Evolutionary conservation across 2,329 filamentous ascomycete species (phyloP).

Genomic region (Cadophora malorum): DNA sequence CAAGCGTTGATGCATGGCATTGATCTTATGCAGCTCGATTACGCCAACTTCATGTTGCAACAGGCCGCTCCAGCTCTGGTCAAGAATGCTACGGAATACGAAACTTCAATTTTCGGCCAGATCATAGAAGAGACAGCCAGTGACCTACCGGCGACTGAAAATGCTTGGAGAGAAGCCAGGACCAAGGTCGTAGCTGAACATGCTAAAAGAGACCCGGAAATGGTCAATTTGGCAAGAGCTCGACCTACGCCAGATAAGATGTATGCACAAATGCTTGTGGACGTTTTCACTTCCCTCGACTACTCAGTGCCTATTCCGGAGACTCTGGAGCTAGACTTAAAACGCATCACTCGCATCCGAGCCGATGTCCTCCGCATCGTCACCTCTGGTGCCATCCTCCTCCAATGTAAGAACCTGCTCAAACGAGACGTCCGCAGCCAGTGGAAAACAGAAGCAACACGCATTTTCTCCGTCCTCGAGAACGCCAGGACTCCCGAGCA

Average conservation of each 20-base stretch:
- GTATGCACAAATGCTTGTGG: conserved; percentile 77
- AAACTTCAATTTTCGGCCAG: conserved; percentile 74
- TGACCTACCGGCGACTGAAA: conserved; percentile 64
- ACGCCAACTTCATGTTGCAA: conserved; percentile 80
- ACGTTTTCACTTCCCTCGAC: conserved; percentile 73
- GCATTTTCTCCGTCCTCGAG: conserved; percentile 74
- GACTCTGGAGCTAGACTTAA: conserved; percentile 72
- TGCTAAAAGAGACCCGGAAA: conserved; percentile 72
- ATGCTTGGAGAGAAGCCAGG: conserved; percentile 70
- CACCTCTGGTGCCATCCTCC: conserved; percentile 74
- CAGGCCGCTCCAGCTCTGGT: conserved; percentile 75
- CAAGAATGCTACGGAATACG: conserved; percentile 74
- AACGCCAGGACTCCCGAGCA: conserved; percentile 55
- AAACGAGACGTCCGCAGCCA: conserved; percentile 80
- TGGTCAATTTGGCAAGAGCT: conserved; percentile 65
- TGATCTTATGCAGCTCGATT: conserved; percentile 79
- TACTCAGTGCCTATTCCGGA: conserved; percentile 69
- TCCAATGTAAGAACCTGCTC: conserved; percentile 83
- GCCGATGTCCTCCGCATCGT: conserved; percentile 68
- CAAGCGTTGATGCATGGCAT: conserved; percentile 78
- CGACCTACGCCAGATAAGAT: conserved; percentile 72
- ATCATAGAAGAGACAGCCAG: conserved; percentile 62
- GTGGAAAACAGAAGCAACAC: conserved; percentile 76
- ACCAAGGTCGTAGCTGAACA: conserved; percentile 70
- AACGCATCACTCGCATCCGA: conserved; percentile 65